Evolutionary conservation across 768 basidiomycete genomes (phyloP).

Genomic region (Mycena latifolia): DNA sequence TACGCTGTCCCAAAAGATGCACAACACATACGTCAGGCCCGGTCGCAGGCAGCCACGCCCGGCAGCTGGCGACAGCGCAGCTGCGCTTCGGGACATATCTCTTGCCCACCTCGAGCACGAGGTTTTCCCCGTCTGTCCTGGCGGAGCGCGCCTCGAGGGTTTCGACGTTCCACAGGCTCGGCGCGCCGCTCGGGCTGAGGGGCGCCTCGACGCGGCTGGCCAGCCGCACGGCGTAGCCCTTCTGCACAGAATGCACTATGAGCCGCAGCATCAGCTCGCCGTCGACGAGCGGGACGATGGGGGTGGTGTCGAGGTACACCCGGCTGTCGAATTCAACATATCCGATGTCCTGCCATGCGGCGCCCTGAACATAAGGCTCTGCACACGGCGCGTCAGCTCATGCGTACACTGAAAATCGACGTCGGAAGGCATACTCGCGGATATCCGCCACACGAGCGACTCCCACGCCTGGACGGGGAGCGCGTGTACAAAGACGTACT

Average conservation of each 20-base stretch:
- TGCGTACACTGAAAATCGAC: background rate
- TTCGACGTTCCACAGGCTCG: constrained; percentile 17
- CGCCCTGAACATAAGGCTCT: constrained; percentile 3
- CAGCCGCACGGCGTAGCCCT: constrained; percentile 7
- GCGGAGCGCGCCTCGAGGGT: constrained; percentile 16
- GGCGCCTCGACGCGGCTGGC: constrained; percentile 20
- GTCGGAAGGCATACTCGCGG: constrained; percentile 6
- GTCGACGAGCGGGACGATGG: constrained; percentile 15
- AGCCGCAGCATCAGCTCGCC: constrained; percentile 18
- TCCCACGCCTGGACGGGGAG: constrained; percentile 24
- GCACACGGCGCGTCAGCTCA: background rate
- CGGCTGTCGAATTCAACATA: constrained; percentile 23
- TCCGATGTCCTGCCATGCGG: background rate
- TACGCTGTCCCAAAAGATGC: constrained; percentile 12
- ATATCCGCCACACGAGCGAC: constrained; percentile 13
- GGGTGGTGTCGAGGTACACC: constrained; percentile 14
- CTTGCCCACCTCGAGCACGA: constrained; percentile 16
- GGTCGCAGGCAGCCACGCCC: constrained; percentile 13
- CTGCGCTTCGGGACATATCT: constrained; percentile 23
- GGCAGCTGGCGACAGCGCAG: constrained; percentile 18
- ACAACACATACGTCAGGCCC: constrained; percentile 13
- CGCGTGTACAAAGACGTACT: constrained; percentile 7
- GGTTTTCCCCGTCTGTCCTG: constrained; percentile 3
- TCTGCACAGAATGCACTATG: constrained; percentile 6
- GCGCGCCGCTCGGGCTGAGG: constrained; percentile 10